Percentiles rank a stretch among this genome's conserved stretches.
Evolutionary conservation across 2,329 filamentous ascomycete species (phyloP).

Genomic region (Aureobasidium namibiae): DNA sequence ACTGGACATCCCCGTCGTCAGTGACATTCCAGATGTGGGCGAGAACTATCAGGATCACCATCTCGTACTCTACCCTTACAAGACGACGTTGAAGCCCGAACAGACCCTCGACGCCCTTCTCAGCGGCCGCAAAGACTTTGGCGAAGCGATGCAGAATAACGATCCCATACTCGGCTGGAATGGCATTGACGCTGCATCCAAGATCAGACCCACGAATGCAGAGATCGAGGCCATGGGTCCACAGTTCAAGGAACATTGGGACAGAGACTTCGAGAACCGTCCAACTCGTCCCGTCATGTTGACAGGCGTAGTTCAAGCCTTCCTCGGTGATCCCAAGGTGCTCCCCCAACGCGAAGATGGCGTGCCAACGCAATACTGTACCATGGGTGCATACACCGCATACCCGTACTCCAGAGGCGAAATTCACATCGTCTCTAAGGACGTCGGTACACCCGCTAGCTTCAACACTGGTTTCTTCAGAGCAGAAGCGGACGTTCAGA

Average conservation of each 20-base stretch:
- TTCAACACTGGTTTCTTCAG: constrained; percentile 52
- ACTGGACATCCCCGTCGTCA: constrained; percentile 39
- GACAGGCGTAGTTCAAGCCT: constrained; percentile 29
- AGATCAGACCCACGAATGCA: constrained; percentile 46
- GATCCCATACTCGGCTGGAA: constrained; percentile 51
- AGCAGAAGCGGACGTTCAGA: constrained; percentile 47
- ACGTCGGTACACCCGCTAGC: constrained; percentile 40
- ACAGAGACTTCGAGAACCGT: constrained; percentile 44
- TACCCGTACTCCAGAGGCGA: constrained; percentile 56
- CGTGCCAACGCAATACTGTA: constrained; percentile 43
- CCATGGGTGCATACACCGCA: constrained; percentile 44
- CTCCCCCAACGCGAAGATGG: constrained; percentile 23
- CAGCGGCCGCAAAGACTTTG: constrained; percentile 39
- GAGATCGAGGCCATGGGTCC: constrained; percentile 47
- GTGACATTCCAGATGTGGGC: constrained; percentile 46
- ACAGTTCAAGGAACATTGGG: constrained; percentile 47
- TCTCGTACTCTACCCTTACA: constrained; percentile 46
- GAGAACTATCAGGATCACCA: constrained; percentile 50
- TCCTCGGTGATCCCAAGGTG: constrained; percentile 22
- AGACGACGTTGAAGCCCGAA: constrained; percentile 34
- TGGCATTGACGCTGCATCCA: constrained; percentile 45
- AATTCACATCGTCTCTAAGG: constrained; percentile 48
- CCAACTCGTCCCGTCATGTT: constrained; percentile 44
- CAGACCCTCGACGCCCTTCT: constrained; percentile 50
- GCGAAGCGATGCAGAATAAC: constrained; percentile 38